Percentiles rank a stretch among this genome's conserved stretches.
phyloP scores from a whole-genome alignment of 345 rosid genomes.

The Pelargonium nanum region DNA sequence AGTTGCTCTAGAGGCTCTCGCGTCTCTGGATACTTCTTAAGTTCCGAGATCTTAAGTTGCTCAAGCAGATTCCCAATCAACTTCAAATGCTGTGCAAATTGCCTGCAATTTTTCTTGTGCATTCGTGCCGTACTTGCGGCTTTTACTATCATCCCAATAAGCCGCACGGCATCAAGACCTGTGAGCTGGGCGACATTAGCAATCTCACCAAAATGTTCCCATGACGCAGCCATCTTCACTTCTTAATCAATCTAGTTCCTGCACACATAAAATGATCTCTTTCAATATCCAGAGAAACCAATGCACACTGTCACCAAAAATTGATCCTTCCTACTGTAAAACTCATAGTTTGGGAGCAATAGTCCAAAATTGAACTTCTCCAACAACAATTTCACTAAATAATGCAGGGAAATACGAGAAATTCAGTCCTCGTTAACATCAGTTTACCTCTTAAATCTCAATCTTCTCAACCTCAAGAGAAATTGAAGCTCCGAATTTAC shows the following conservation, averaged over 20 bases:
- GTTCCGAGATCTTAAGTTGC: constrained; percentile 22
- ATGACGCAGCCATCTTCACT: neutral
- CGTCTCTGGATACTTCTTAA: constrained; percentile 22
- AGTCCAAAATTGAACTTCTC: neutral
- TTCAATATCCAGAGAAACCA: neutral
- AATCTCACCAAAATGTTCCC: constrained; percentile 12
- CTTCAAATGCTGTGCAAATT: constrained; percentile 30
- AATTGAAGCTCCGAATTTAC: neutral
- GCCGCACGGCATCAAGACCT: constrained; percentile 19
- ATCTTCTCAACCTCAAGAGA: no score
- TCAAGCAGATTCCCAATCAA: constrained; percentile 24
- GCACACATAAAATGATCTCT: neutral
- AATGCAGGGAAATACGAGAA: no score
- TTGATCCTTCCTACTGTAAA: no score
- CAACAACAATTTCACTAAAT: neutral
- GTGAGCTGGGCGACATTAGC: constrained; percentile 13
- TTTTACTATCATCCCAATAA: constrained; percentile 17
- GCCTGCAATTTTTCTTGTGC: constrained; percentile 27
- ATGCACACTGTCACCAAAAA: neutral
- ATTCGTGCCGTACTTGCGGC: constrained; percentile 21
- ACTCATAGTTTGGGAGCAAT: neutral
- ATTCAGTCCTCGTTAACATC: no score
- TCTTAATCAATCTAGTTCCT: neutral
- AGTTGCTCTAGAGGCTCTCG: constrained; percentile 30
- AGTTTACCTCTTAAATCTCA: neutral